A percentile compares a stretch with the other conserved stretches of the same genome.
phyloP scores from a whole-genome alignment of 257 asterid species.

The Linderniella brevidens region DNA sequence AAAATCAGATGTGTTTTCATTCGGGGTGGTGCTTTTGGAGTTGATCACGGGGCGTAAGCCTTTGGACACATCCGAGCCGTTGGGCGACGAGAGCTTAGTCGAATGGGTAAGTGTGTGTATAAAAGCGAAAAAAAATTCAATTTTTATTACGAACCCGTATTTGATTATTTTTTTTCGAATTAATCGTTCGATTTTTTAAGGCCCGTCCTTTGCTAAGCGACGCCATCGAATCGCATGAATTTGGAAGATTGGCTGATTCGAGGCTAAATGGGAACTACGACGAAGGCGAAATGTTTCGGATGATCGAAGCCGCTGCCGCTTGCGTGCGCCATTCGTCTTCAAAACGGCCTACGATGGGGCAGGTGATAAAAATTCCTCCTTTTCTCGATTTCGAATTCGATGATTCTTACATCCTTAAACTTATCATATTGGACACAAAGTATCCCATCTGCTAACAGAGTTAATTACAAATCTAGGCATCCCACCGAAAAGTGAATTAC shows the following conservation, averaged over 20 bases:
- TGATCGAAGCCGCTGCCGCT: slow-evolving; percentile 7
- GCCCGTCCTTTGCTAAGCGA: slow-evolving; percentile 3
- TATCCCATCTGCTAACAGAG: too few relatives aligned
- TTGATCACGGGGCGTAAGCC: too few relatives aligned
- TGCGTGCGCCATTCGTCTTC: slow-evolving; percentile 5
- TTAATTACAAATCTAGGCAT: too few relatives aligned
- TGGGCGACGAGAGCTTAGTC: slow-evolving; percentile 2
- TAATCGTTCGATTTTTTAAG: not conserved
- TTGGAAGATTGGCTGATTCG: not conserved
- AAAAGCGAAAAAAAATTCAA: not conserved
- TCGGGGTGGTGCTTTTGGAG: too few relatives aligned
- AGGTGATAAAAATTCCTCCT: not conserved
- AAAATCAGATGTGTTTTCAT: too few relatives aligned
- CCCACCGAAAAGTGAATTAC: too few relatives aligned
- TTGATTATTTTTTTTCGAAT: not conserved
- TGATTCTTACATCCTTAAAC: not conserved
- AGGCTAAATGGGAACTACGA: not conserved
- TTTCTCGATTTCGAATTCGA: not conserved
- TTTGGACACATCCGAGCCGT: slow-evolving; percentile 1
- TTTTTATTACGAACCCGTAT: not conserved
- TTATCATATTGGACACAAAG: too few relatives aligned
- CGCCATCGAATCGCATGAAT: not conserved
- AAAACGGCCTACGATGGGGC: slow-evolving; percentile 5
- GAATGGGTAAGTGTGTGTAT: not conserved
- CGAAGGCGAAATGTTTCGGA: slow-evolving; percentile 1